Conservation (phyloP, 495 filamentous ascomycete species). For the Aspergillus wentii region DNA sequence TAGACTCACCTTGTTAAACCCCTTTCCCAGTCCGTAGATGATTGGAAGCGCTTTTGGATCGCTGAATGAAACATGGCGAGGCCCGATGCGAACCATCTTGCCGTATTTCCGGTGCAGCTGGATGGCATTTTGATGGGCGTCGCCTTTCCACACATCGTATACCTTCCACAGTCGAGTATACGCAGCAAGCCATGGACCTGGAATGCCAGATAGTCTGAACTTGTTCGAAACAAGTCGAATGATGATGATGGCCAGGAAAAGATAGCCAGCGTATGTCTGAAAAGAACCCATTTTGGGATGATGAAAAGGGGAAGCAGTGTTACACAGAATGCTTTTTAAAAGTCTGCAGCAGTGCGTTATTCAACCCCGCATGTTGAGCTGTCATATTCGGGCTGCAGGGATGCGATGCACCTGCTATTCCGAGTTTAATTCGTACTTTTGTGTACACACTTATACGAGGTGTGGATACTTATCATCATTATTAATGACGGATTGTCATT, state of each 20-base stretch:
- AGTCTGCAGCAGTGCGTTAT: too few species aligned
- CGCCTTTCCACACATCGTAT: neutral
- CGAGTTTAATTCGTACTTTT: too few species aligned
- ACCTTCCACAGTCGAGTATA: conserved; percentile 9
- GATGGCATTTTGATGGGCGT: conserved; percentile 3
- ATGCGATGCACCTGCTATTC: too few species aligned
- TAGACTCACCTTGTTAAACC: conserved; percentile 57
- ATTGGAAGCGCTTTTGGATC: conserved; percentile 59
- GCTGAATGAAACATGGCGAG: conserved; percentile 56
- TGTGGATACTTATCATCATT: too few species aligned
- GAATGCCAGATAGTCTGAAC: conserved; percentile 8
- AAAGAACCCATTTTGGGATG: too few species aligned
- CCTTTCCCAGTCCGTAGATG: conserved; percentile 72
- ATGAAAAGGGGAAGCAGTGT: too few species aligned
- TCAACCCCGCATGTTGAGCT: too few species aligned
- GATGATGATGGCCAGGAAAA: conserved; percentile 1
- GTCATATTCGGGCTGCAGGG: too few species aligned
- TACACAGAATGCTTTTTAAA: too few species aligned
- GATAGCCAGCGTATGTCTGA: conserved; percentile 21
- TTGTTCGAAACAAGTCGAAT: conserved; percentile 7
- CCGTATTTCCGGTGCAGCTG: conserved; percentile 8
- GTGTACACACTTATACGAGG: too few species aligned
- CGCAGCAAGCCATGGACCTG: conserved; percentile 6
- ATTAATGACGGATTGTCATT: too few species aligned
- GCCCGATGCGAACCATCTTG: conserved; percentile 55